These are phyloP conservation scores for Sicyos edulis DNA, from an alignment of 306 rosid genomes.

Conservation along the genomic window DNA sequence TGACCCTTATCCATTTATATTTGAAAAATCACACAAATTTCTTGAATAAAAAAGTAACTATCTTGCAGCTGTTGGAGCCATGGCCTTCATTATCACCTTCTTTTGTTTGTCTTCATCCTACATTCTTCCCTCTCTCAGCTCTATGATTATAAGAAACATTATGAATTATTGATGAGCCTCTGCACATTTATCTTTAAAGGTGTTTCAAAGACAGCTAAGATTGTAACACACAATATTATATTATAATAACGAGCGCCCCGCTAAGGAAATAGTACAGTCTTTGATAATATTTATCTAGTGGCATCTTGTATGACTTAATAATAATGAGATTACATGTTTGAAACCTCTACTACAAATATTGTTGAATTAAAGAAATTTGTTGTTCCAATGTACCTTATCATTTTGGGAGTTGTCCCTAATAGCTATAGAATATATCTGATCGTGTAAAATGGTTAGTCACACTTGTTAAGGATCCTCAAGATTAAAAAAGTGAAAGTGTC, in stretches of 20 bases:
- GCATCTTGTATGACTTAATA: too few relatives aligned
- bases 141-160: slow-evolving; percentile 33
- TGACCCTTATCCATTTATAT: slow-evolving; percentile 27
- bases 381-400: too few relatives aligned
- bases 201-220: slow-evolving; percentile 52
- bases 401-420: too few relatives aligned
- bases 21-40: not conserved
- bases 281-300: too few relatives aligned
- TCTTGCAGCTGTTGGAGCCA: slow-evolving; percentile 34
- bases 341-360: too few relatives aligned
- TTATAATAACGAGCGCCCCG: not conserved
- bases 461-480: too few relatives aligned
- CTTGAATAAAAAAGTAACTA: slow-evolving; percentile 35
- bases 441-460: too few relatives aligned
- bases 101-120: slow-evolving; percentile 23
- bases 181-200: slow-evolving; percentile 49
- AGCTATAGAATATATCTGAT: too few relatives aligned
- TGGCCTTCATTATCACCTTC: slow-evolving; percentile 26
- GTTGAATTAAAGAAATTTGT: too few relatives aligned
- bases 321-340: too few relatives aligned
- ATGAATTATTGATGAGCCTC: slow-evolving; percentile 64
- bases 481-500: too few relatives aligned
- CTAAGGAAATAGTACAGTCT: too few relatives aligned
- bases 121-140: slow-evolving; percentile 15
- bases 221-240: slow-evolving; percentile 17